These are phyloP conservation scores for Blastomyces parvus DNA, from an alignment of 2,329 filamentous ascomycete species.

Conservation along the genomic window DNA sequence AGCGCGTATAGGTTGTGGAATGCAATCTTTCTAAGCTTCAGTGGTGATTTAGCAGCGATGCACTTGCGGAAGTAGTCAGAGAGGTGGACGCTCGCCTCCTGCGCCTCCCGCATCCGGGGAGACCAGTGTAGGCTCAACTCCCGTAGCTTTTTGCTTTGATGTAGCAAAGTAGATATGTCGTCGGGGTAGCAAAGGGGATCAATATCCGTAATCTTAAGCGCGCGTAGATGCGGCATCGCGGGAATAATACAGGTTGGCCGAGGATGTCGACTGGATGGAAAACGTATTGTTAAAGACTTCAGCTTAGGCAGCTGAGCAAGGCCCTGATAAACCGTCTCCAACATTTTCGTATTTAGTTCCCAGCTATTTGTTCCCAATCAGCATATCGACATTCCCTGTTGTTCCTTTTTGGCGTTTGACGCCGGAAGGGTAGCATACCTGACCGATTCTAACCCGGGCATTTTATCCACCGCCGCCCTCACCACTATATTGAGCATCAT, in stretches of 20 bases:
- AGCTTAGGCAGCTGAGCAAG: conserved; percentile 43
- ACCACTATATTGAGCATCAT: conserved; percentile 55
- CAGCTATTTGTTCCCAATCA: conserved; percentile 35
- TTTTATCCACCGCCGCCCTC: conserved; percentile 50
- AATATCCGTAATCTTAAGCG: conserved; percentile 48
- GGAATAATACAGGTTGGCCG: conserved; percentile 49
- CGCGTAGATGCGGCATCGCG: conserved; percentile 46
- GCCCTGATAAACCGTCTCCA: conserved; percentile 50
- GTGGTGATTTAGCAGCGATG: conserved; percentile 37
- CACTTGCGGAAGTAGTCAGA: conserved; percentile 49
- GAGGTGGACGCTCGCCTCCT: conserved; percentile 49
- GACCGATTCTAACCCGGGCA: conserved; percentile 47
- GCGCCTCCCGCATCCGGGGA: conserved; percentile 50
- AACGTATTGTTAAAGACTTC: conserved; percentile 46
- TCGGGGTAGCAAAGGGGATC: conserved; percentile 57
- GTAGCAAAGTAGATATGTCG: conserved; percentile 49
- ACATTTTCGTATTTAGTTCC: conserved; percentile 52
- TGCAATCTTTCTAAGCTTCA: conserved; percentile 43
- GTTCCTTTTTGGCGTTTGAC: neutral
- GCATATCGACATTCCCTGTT: neutral
- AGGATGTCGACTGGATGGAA: conserved; percentile 47
- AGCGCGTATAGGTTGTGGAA: conserved; percentile 51
- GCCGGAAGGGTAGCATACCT: conserved; percentile 27
- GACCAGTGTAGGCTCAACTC: conserved; percentile 52
- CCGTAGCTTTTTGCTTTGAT: conserved; percentile 45